These are phyloP conservation scores for Epichloe coenophiala DNA, from an alignment of 2,329 filamentous ascomycete genomes.

Conservation along the genomic window DNA sequence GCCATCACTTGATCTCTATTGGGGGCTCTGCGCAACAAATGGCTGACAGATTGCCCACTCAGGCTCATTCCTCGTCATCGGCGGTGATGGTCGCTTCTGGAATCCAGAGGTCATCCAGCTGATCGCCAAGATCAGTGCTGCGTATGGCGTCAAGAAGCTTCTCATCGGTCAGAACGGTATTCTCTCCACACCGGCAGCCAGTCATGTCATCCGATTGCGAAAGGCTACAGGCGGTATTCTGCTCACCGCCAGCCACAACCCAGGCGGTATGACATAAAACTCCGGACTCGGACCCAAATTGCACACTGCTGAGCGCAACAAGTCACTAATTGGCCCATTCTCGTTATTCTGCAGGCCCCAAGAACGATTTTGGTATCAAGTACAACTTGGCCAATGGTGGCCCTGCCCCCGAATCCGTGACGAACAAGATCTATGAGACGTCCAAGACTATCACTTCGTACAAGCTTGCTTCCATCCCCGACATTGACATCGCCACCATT, in stretches of 20 bases:
- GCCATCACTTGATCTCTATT: background rate
- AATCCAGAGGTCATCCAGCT: slow-evolving; percentile 94
- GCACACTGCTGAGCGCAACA: background rate
- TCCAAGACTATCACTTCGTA: slow-evolving; percentile 85
- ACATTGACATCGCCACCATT: slow-evolving; percentile 71
- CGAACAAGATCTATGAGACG: slow-evolving; percentile 92
- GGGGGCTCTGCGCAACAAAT: background rate
- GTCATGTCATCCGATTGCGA: slow-evolving; percentile 87
- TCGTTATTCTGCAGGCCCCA: slow-evolving; percentile 48
- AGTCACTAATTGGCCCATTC: slow-evolving; percentile 3
- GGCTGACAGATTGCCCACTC: background rate
- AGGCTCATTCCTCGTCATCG: slow-evolving; percentile 82
- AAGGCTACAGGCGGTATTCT: slow-evolving; percentile 95
- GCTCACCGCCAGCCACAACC: slow-evolving; percentile 95
- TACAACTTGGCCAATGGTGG: slow-evolving; percentile 97
- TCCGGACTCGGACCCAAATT: background rate
- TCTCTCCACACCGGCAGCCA: slow-evolving; percentile 89
- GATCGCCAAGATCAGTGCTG: slow-evolving; percentile 93
- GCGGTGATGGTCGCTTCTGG: slow-evolving; percentile 92
- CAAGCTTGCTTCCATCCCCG: slow-evolving; percentile 77
- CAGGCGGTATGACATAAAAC: slow-evolving; percentile 55
- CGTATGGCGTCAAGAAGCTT: slow-evolving; percentile 98
- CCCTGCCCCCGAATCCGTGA: slow-evolving; percentile 88
- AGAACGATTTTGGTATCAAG: slow-evolving; percentile 97
- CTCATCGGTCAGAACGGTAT: slow-evolving; percentile 94